phyloP scores from a whole-genome alignment of 73 alveolate species.

The Stentor roeselii region DNA sequence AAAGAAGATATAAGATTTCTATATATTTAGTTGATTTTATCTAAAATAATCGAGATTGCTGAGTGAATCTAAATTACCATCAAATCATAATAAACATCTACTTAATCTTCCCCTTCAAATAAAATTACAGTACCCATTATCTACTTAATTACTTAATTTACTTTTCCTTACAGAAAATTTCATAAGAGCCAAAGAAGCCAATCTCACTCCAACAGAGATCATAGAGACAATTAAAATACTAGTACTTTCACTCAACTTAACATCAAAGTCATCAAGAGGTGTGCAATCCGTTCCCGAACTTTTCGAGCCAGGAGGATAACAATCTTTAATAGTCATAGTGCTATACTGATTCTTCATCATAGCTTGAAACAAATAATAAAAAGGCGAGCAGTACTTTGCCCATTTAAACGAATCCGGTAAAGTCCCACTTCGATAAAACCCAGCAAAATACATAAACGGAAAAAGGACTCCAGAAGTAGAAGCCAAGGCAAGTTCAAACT shows the following conservation, averaged over 20 bases:
- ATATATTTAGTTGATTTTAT: too few relatives aligned
- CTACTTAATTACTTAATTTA: not conserved
- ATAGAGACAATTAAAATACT: not conserved
- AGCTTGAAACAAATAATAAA: not conserved
- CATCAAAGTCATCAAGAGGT: not conserved
- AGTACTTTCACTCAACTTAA: not conserved
- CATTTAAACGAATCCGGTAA: not conserved
- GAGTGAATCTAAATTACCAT: not conserved
- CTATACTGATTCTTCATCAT: not conserved
- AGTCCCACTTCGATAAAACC: not conserved
- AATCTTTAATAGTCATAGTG: not conserved
- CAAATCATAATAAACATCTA: too few relatives aligned
- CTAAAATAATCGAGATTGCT: too few relatives aligned
- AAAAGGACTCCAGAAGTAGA: not conserved
- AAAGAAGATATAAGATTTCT: too few relatives aligned
- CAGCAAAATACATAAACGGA: not conserved
- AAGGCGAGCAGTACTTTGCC: not conserved
- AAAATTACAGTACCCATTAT: not conserved
- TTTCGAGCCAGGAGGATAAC: not conserved
- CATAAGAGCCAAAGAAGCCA: not conserved
- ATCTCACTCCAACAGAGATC: not conserved
- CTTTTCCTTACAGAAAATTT: too few relatives aligned
- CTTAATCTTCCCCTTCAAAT: not conserved
- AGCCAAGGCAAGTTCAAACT: not conserved
- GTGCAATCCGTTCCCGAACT: not conserved